Evolutionary conservation across 1,284 basidiomycete species (phyloP).

Genomic region (Xerocomus nothofagi): DNA sequence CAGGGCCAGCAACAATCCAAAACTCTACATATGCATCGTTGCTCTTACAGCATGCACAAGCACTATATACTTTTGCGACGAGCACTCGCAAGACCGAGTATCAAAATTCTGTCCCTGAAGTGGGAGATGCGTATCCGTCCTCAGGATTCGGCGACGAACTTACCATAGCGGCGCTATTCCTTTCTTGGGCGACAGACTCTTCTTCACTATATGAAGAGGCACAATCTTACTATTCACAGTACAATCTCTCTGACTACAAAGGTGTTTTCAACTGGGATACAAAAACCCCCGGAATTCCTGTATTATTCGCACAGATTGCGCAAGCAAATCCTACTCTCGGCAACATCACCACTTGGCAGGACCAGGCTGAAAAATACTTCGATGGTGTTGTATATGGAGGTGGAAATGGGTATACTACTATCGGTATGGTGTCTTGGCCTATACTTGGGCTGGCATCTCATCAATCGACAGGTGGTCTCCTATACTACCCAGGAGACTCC

Average conservation of each 20-base stretch:
- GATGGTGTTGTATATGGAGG: conserved; percentile 66
- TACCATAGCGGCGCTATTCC: conserved; percentile 71
- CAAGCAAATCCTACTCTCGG: conserved; percentile 48
- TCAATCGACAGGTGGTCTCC: conserved; percentile 59
- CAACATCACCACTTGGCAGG: conserved; percentile 67
- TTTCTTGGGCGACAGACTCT: conserved; percentile 71
- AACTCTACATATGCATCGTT: conserved; percentile 72
- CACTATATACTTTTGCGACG: conserved; percentile 72
- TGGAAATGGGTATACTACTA: conserved; percentile 53
- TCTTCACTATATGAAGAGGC: conserved; percentile 66
- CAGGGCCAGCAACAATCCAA: conserved; percentile 63
- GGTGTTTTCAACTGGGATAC: conserved; percentile 89
- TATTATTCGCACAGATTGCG: conserved; percentile 73
- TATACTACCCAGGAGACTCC: conserved; percentile 81
- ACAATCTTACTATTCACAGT: conserved; percentile 59
- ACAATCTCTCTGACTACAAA: conserved; percentile 52
- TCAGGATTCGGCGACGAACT: conserved; percentile 72
- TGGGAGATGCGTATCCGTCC: conserved; percentile 69
- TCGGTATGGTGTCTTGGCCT: conserved; percentile 40
- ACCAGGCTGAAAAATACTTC: conserved; percentile 73
- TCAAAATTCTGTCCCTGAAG: conserved; percentile 64
- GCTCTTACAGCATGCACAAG: conserved; percentile 72
- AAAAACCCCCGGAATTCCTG: conserved; percentile 71
- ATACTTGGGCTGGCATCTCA: conserved; percentile 1
- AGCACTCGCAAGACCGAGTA: conserved; percentile 61